phyloP scores from a whole-genome alignment of 805 yeast genomes.

The Candida ficus region DNA sequence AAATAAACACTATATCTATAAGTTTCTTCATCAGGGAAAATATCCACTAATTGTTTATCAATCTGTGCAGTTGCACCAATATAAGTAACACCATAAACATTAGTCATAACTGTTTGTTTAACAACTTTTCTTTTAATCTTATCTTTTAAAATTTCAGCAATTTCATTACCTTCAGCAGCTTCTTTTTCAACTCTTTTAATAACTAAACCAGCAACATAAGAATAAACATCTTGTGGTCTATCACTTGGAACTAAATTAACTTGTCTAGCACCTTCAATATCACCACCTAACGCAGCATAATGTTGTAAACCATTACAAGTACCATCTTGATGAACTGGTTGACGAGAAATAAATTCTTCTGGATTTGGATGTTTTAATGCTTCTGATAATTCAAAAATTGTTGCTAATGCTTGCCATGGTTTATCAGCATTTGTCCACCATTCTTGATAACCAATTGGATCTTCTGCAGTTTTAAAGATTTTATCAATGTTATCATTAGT shows the following conservation, averaged over 20 bases:
- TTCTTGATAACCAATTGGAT: constrained; percentile 51
- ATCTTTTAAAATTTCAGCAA: constrained; percentile 44
- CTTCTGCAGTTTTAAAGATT: constrained; percentile 50
- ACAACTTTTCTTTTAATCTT: constrained; percentile 81
- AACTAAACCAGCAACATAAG: constrained; percentile 64
- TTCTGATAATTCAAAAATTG: constrained; percentile 59
- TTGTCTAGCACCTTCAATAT: constrained; percentile 74
- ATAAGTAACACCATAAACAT: constrained; percentile 94
- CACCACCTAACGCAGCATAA: constrained; percentile 86
- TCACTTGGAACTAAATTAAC: constrained; percentile 70
- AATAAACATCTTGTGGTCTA: constrained; percentile 73
- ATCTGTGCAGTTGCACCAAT: constrained; percentile 92
- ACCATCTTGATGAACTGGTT: constrained; percentile 84
- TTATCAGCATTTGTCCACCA: constrained; percentile 77
- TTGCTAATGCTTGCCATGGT: constrained; percentile 78
- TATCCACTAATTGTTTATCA: constrained; percentile 63
- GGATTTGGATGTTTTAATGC: constrained; percentile 64
- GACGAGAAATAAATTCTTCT: constrained; percentile 56
- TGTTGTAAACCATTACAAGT: constrained; percentile 85
- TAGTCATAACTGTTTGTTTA: constrained; percentile 97
- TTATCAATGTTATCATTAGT: constrained; percentile 53
- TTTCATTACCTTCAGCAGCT: constrained; percentile 46
- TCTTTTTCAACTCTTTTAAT: constrained; percentile 48
- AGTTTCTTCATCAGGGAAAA: constrained; percentile 46
- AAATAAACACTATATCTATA: constrained; percentile 56